Percentiles rank a stretch among this genome's conserved stretches.
phyloP scores from a whole-genome alignment of 305 asterid genomes.

The Fraxinus sp. region DNA sequence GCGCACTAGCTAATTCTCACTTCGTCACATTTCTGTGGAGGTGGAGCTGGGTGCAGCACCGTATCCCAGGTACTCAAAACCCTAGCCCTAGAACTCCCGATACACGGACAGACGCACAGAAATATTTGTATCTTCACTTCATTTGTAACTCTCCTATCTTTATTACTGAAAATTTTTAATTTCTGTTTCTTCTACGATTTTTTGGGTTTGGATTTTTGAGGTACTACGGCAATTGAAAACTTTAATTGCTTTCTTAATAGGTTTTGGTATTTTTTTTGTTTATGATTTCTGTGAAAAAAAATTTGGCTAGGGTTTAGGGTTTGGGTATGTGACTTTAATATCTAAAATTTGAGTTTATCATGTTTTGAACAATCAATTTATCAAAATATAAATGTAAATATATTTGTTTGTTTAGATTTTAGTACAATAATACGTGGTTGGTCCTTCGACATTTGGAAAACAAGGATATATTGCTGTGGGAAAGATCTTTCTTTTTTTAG shows the following conservation, averaged over 20 bases:
- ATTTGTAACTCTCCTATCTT: constrained; percentile 7
- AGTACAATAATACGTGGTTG: not conserved
- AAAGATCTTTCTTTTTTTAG: not conserved
- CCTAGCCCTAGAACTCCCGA: constrained; percentile 16
- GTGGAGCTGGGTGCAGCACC: constrained; percentile 42
- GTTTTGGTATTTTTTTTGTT: constrained; percentile 2
- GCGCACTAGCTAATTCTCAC: not conserved
- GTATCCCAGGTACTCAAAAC: constrained; percentile 25
- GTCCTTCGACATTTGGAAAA: constrained; percentile 1
- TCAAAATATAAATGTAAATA: not conserved
- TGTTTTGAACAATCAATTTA: not conserved
- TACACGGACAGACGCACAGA: not conserved
- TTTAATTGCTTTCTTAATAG: not conserved
- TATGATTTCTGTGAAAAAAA: not conserved
- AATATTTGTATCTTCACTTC: not conserved
- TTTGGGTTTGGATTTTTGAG: constrained; percentile 6
- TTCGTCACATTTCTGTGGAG: constrained; percentile 37
- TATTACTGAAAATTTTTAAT: not conserved
- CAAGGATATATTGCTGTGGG: not conserved
- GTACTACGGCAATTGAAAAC: constrained; percentile 2
- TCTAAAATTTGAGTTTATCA: not conserved
- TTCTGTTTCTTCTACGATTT: not conserved
- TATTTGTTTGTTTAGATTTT: constrained; percentile 1
- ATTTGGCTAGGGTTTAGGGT: constrained; percentile 32
- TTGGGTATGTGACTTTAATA: not conserved